Base-by-base conservation (phyloP, 164 flowering plant genomes). In the Echeveria elegans region DNA sequence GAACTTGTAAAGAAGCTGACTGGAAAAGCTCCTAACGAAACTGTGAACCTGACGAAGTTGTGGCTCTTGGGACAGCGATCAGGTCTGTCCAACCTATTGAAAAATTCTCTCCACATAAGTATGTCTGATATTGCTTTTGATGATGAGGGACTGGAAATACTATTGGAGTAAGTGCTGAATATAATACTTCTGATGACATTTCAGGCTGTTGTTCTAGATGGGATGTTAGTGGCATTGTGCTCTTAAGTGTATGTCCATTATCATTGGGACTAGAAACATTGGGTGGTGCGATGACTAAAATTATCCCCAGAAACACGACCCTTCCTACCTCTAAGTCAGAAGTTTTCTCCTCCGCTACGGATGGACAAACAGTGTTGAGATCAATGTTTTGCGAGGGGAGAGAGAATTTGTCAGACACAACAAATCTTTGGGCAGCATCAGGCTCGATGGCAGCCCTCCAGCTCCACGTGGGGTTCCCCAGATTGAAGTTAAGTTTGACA, bases 1-100 rank as follows among this genome's bases (percentile, higher is more conserved):
- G 77, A 73, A 60, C 77, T 81, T 65, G 82, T 76, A 8, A 71
- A 66, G 72, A 72, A 69, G 60, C 1, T 76, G 77, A 76, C 82
- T 11, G 78, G 82, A 32, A 81, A 76, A 63, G 80, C 76, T 2
- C 82, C 84, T 2, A 81, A 79, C 69, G 78, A 74, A 29, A 79
- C 80, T 0, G 80, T 81, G 63, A 81, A 81, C 60, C 84, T 24
- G 84, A 81, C 75, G 84, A 81, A 74, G 84, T 79, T 31, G 84
- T 81, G 47, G 84, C 84, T 28, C 74, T 81, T 28, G 84, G 84
- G 38, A 15, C 45, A 9, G 45, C 45, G 0, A 15, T 40, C 52
- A 9, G 76, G 79, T 79, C 72, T 61, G 79, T 75, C 37, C 37
- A 34, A 34, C 37, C 37, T 7, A 34, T 34, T 34, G 5, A 34